A percentile compares a stretch with the other conserved stretches of the same genome.
These are phyloP conservation scores for Aspergillus luchuensis DNA, from an alignment of 2,329 filamentous ascomycete species.

Conservation along the genomic window DNA sequence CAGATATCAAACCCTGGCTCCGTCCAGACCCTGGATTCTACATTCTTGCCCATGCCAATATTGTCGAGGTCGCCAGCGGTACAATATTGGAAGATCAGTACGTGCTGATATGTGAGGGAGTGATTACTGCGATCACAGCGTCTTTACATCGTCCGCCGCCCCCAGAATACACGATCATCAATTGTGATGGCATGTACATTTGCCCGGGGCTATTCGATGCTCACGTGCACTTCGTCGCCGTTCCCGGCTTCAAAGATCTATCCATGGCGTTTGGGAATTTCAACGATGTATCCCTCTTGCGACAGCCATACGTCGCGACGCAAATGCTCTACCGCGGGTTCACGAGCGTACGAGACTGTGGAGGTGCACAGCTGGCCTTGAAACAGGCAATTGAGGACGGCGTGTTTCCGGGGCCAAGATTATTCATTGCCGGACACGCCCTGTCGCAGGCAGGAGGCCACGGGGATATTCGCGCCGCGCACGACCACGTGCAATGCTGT, in stretches of 20 bases:
- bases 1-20: conserved; percentile 24
- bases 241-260: conserved; percentile 26
- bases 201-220: conserved; percentile 31
- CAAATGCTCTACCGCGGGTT: conserved; percentile 61
- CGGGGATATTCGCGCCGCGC: conserved; percentile 52
- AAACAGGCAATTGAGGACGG: conserved; percentile 58
- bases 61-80: conserved; percentile 26
- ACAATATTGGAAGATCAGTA: conserved; percentile 11
- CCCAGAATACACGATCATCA: conserved; percentile 3
- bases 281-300: conserved; percentile 25
- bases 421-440: conserved; percentile 58
- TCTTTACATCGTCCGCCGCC: background rate
- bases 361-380: conserved; percentile 57
- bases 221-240: conserved; percentile 30
- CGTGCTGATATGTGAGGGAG: background rate
- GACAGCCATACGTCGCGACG: conserved; percentile 23
- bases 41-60: conserved; percentile 26
- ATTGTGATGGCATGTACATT: conserved; percentile 25
- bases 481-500: conserved; percentile 50
- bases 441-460: conserved; percentile 63
- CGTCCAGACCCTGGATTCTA: conserved; percentile 20
- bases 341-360: conserved; percentile 61
- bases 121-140: too few species aligned
- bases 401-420: conserved; percentile 56
- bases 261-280: conserved; percentile 27